These are phyloP conservation scores for Astrothelium macrocarpum DNA, from an alignment of 495 filamentous ascomycete species.

Conservation along the genomic window DNA sequence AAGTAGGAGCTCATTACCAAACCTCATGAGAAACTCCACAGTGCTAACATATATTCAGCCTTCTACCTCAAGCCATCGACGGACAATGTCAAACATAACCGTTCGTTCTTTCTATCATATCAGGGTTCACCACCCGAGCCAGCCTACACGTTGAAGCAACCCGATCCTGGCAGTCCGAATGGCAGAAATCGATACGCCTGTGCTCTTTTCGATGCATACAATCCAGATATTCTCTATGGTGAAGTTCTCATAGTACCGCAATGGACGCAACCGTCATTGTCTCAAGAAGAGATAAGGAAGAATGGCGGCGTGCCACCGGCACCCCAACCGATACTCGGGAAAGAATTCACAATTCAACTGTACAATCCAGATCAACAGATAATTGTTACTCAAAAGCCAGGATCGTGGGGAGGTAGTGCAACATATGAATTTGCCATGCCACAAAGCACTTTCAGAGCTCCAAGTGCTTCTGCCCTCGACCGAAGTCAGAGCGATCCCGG, in stretches of 20 bases:
- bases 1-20: slow-evolving; percentile 40
- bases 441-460: slow-evolving; percentile 68
- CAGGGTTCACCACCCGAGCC: slow-evolving; percentile 70
- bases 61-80: slow-evolving; percentile 50
- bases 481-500: slow-evolving; percentile 59
- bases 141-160: slow-evolving; percentile 66
- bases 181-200: slow-evolving; percentile 77
- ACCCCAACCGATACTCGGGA: slow-evolving; percentile 67
- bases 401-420: slow-evolving; percentile 66
- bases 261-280: slow-evolving; percentile 73
- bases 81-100: slow-evolving; percentile 44
- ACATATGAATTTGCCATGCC: slow-evolving; percentile 92
- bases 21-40: slow-evolving; percentile 31
- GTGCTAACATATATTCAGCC: slow-evolving; percentile 37
- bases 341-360: slow-evolving; percentile 70
- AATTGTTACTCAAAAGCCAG: slow-evolving; percentile 55
- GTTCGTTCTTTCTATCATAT: slow-evolving; percentile 61
- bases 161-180: slow-evolving; percentile 56
- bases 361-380: slow-evolving; percentile 92
- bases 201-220: slow-evolving; percentile 74
- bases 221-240: slow-evolving; percentile 71
- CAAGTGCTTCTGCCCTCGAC: slow-evolving; percentile 67
- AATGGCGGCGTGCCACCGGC: slow-evolving; percentile 60
- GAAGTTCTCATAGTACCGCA: slow-evolving; percentile 78
- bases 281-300: slow-evolving; percentile 65